Evolutionary conservation across 1,139 yeast genomes (phyloP).

Genomic region (Candida sp.): DNA sequence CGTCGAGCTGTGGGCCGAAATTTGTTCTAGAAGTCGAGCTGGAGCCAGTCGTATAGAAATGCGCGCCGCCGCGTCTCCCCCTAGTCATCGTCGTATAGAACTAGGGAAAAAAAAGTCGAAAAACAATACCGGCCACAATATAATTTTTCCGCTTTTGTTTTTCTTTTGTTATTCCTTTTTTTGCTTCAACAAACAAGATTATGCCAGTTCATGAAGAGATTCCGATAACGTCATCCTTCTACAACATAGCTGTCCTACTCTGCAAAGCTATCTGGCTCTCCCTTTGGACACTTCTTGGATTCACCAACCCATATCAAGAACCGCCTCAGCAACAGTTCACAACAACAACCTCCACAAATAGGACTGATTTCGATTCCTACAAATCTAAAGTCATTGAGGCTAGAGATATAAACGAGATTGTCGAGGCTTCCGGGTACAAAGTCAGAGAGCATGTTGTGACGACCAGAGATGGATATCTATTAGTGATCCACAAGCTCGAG

Average conservation of each 20-base stretch:
- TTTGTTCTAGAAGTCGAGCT: no score
- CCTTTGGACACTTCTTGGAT: conserved; percentile 7
- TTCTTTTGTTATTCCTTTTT: background rate
- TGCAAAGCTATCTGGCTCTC: conserved; percentile 10
- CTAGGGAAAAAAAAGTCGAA: background rate
- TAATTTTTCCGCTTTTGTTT: background rate
- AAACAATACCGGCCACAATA: background rate
- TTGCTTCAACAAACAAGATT: background rate
- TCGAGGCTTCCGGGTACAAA: conserved; percentile 61
- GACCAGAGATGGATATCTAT: conserved; percentile 45
- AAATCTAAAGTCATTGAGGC: conserved; percentile 26
- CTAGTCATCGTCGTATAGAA: no score
- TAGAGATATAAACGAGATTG: conserved; percentile 66
- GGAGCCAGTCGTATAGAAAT: no score
- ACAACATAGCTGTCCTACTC: conserved; percentile 10
- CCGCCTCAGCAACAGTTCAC: background rate
- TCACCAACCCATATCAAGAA: background rate
- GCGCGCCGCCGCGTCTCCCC: no score
- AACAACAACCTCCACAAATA: background rate
- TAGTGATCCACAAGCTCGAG: conserved; percentile 43
- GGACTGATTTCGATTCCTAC: background rate
- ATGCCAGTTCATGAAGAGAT: conserved; percentile 16
- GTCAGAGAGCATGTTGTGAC: conserved; percentile 76
- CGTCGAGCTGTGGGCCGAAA: no score
- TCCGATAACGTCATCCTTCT: conserved; percentile 12